Conservation (phyloP, 441 rosid genomes). For the Populus hybrid region DNA sequence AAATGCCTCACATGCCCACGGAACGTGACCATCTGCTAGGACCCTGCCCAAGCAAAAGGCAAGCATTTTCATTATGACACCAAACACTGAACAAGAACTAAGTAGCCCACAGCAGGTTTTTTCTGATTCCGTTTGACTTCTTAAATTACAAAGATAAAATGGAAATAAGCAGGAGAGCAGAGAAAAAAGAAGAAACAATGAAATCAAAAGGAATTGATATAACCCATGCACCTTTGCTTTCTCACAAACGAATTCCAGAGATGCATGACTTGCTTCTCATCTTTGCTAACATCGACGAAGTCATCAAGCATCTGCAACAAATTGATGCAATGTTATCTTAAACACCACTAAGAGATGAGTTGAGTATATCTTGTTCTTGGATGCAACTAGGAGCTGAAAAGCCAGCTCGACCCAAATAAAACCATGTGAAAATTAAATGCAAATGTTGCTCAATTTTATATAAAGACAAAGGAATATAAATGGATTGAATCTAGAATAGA, state of each 20-base stretch:
- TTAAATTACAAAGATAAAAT: conserved; percentile 2
- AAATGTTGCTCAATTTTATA: not conserved
- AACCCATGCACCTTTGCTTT: conserved; percentile 64
- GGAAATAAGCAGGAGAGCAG: not conserved
- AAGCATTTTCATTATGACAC: conserved; percentile 2
- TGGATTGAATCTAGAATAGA: not conserved
- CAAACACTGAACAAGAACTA: conserved; percentile 3
- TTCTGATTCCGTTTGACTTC: conserved; percentile 8
- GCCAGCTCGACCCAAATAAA: not conserved
- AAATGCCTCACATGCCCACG: conserved; percentile 96
- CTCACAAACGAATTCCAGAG: conserved; percentile 97
- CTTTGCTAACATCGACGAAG: conserved; percentile 90
- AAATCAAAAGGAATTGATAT: conserved; percentile 2
- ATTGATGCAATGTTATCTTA: conserved; percentile 14
- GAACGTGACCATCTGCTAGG: conserved; percentile 90
- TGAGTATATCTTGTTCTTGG: not conserved
- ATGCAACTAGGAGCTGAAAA: not conserved
- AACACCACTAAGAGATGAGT: conserved; percentile 3
- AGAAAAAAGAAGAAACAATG: not conserved
- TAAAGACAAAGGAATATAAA: not conserved
- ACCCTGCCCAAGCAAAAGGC: conserved; percentile 43
- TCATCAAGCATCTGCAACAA: conserved; percentile 88
- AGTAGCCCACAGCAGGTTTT: conserved; percentile 10
- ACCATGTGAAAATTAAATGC: not conserved
- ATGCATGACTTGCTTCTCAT: conserved; percentile 94